A percentile compares a stretch with the other conserved stretches of the same genome.
phyloP scores from a whole-genome alignment of 2,329 filamentous ascomycete species.

The Aaosphaeria arxii region DNA sequence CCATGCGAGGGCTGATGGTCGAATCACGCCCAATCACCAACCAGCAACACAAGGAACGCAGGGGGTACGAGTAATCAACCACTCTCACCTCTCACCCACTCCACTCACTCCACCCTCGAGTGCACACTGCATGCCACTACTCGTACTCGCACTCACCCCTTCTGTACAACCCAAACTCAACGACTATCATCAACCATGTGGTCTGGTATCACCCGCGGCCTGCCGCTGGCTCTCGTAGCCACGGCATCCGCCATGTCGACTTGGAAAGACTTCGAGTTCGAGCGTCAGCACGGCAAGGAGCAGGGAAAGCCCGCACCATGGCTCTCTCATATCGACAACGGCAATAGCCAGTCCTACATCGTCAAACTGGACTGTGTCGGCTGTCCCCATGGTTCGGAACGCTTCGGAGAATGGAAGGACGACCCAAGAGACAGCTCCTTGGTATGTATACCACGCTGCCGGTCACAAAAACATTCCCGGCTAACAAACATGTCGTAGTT shows the following conservation, averaged over 20 bases:
- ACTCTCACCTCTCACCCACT: no score
- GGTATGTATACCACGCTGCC: slow-evolving; percentile 9
- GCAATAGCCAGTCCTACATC: slow-evolving; percentile 16
- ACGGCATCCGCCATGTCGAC: background rate
- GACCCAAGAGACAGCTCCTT: slow-evolving; percentile 18
- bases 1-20: no score
- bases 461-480: background rate
- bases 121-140: no score
- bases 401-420: background rate
- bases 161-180: no score
- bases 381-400: slow-evolving; percentile 11
- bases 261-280: slow-evolving; percentile 14
- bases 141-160: no score
- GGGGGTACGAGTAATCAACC: no score
- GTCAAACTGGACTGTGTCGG: slow-evolving; percentile 27
- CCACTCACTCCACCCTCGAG: no score
- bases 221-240: slow-evolving; percentile 4
- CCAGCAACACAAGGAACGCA: no score
- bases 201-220: background rate
- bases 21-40: no score
- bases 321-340: slow-evolving; percentile 14
- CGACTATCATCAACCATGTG: background rate
- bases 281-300: slow-evolving; percentile 4
- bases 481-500: slow-evolving; percentile 11
- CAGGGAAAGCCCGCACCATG: slow-evolving; percentile 10